phyloP scores from a whole-genome alignment of 495 filamentous ascomycete genomes.

The Neurospora sp. region DNA sequence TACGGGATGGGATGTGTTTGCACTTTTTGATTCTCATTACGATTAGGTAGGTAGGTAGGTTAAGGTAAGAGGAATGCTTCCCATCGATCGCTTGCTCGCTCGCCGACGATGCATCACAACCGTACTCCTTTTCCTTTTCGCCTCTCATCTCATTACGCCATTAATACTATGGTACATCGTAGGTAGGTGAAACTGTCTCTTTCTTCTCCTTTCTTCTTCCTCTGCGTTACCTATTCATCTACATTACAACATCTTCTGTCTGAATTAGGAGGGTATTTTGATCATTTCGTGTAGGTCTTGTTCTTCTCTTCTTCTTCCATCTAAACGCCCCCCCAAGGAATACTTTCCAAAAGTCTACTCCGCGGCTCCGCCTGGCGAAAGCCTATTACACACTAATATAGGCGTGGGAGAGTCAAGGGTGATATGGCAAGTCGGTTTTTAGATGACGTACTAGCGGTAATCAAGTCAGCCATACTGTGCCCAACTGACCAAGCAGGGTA shows the following conservation, averaged over 20 bases:
- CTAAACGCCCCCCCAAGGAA: not conserved
- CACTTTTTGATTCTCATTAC: not conserved
- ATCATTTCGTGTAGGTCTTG: not conserved
- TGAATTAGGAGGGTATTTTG: not conserved
- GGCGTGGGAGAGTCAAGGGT: not conserved
- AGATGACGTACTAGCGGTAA: constrained; percentile 20
- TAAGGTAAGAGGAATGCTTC: not conserved
- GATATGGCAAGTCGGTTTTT: constrained; percentile 1
- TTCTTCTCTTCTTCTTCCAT: not conserved
- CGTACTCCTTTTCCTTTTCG: not conserved
- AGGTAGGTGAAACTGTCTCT: not conserved
- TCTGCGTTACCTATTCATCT: not conserved
- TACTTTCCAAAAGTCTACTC: not conserved
- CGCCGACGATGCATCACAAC: not conserved
- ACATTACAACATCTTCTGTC: not conserved
- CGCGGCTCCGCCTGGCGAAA: not conserved
- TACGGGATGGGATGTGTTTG: not conserved
- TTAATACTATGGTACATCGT: not conserved
- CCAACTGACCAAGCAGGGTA: not conserved
- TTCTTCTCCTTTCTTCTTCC: not conserved
- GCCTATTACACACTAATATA: not conserved
- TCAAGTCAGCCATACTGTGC: not conserved
- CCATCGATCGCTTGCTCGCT: not conserved
- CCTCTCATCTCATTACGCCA: not conserved
- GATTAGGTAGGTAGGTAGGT: not conserved